phyloP scores from a whole-genome alignment of 148 eudicot species.

The Diospyros kaki region DNA sequence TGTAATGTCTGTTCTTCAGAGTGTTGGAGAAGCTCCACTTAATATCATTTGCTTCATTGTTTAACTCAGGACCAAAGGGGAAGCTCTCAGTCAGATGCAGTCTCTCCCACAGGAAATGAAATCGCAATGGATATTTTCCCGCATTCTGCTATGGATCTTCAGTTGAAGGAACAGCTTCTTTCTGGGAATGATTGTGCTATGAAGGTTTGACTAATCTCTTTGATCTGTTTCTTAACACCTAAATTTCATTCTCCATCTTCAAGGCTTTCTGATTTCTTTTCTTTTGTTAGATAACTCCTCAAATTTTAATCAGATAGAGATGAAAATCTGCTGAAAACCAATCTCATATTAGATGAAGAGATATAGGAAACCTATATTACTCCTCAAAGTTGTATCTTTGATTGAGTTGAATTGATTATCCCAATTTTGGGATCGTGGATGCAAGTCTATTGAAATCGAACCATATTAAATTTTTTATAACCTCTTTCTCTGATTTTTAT shows the following conservation, averaged over 20 bases:
- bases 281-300: too few species aligned
- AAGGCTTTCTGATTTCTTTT: too few species aligned
- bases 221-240: not conserved
- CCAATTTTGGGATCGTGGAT: too few species aligned
- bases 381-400: too few species aligned
- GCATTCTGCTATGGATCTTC: constrained; percentile 15
- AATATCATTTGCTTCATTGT: constrained; percentile 6
- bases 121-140: constrained; percentile 17
- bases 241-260: too few species aligned
- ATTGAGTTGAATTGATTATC: too few species aligned
- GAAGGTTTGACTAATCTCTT: constrained; percentile 44
- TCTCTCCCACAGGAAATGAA: constrained; percentile 8
- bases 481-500: constrained; percentile 12
- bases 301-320: too few species aligned
- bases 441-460: too few species aligned
- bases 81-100: constrained; percentile 24
- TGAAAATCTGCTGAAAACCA: too few species aligned
- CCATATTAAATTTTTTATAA: too few species aligned
- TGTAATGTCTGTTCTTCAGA: not conserved
- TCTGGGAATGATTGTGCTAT: constrained; percentile 48
- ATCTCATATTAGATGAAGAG: too few species aligned
- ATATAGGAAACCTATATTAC: too few species aligned
- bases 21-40: not conserved
- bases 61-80: constrained; percentile 38
- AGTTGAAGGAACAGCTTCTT: constrained; percentile 21